Evolutionary conservation across 2,329 filamentous ascomycete species (phyloP).

Genomic region (Pestalotiopsis sp.): DNA sequence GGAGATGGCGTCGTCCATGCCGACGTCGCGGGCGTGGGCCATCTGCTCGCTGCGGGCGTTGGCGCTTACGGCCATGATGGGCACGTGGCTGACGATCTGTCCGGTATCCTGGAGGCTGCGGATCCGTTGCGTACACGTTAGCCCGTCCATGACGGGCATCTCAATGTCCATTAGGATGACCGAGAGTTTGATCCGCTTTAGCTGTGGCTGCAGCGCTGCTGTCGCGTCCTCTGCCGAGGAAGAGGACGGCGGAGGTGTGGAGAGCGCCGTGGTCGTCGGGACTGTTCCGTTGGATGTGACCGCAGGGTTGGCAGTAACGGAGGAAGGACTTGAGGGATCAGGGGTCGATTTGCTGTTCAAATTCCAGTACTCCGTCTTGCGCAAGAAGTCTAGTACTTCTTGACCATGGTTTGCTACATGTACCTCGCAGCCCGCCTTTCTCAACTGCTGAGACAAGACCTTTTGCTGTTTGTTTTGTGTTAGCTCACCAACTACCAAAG

Average conservation of each 20-base stretch:
- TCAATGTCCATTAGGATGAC: constrained; percentile 80
- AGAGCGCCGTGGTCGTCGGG: background rate
- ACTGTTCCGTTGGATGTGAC: background rate
- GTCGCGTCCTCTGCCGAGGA: background rate
- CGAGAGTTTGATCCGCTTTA: constrained; percentile 55
- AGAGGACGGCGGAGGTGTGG: background rate
- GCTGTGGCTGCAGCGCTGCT: background rate
- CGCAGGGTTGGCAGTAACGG: background rate
- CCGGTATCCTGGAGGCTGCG: constrained; percentile 66
- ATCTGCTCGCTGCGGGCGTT: constrained; percentile 78
- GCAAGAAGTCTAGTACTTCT: constrained; percentile 61
- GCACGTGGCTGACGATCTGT: constrained; percentile 67
- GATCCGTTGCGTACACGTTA: constrained; percentile 71
- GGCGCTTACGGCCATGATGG: constrained; percentile 79
- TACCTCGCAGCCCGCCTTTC: constrained; percentile 59
- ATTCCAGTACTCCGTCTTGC: constrained; percentile 58
- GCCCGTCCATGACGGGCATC: constrained; percentile 83
- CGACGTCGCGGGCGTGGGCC: constrained; percentile 67
- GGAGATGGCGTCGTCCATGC: constrained; percentile 31
- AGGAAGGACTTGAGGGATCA: background rate
- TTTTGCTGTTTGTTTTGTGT: constrained; percentile 40
- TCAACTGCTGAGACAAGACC: constrained; percentile 62
- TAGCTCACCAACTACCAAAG: background rate
- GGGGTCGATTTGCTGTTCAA: constrained; percentile 37
- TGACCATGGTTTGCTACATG: constrained; percentile 66